These are phyloP conservation scores for Ogataea saltuana DNA, from an alignment of 805 yeast species.

Conservation along the genomic window DNA sequence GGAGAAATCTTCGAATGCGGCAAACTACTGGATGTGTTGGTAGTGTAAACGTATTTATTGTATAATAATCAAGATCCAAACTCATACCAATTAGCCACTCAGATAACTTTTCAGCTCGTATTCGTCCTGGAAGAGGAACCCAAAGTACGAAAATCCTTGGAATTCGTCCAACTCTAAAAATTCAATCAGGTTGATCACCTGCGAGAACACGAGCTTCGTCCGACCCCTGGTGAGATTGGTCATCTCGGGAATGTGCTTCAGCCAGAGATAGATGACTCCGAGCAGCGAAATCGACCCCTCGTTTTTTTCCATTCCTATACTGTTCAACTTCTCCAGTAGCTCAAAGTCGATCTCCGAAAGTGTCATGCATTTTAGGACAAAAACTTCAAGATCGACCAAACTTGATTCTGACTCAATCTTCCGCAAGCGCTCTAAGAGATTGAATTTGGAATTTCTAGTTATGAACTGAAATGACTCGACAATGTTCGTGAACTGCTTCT, in stretches of 20 bases:
- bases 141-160: conserved; percentile 28
- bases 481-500: conserved; percentile 27
- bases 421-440: conserved; percentile 11
- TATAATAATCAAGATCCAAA: background rate
- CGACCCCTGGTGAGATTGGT: conserved; percentile 16
- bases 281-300: conserved; percentile 26
- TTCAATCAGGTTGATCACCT: conserved; percentile 26
- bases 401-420: conserved; percentile 11
- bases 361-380: conserved; percentile 22
- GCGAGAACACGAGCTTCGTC: conserved; percentile 18
- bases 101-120: conserved; percentile 23
- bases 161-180: conserved; percentile 25
- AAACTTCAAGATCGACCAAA: conserved; percentile 17
- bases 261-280: conserved; percentile 30
- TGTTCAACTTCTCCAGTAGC: conserved; percentile 19
- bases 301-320: conserved; percentile 24
- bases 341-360: conserved; percentile 12
- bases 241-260: conserved; percentile 25
- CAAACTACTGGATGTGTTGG: conserved; percentile 65
- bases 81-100: conserved; percentile 1
- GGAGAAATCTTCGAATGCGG: conserved; percentile 77
- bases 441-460: conserved; percentile 11
- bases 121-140: conserved; percentile 32
- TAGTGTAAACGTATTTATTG: conserved; percentile 33
- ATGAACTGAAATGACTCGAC: conserved; percentile 25